Conservation (phyloP, 2,329 filamentous ascomycete species). For the Colletotrichum neosansevieriae region DNA sequence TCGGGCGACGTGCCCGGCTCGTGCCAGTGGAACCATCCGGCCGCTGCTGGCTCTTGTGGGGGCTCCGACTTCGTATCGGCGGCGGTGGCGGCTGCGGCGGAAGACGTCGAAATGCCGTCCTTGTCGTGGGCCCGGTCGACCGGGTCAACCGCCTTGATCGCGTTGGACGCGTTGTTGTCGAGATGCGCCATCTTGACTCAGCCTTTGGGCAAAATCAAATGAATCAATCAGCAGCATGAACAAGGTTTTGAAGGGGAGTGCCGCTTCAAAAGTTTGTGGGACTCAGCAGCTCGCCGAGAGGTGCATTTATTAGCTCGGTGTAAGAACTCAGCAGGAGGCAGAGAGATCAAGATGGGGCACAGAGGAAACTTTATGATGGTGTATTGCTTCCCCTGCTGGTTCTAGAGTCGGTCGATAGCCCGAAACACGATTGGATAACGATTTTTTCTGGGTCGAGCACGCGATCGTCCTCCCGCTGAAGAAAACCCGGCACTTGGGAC, state of each 20-base stretch:
- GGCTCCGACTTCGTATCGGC: conserved; percentile 31
- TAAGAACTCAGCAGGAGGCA: background rate
- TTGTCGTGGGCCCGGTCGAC: conserved; percentile 21
- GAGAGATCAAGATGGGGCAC: conserved; percentile 17
- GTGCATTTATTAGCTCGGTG: conserved; percentile 4
- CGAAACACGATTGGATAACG: conserved; percentile 26
- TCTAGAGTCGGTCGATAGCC: conserved; percentile 8
- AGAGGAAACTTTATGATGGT: conserved; percentile 21
- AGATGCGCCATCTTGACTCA: conserved; percentile 22
- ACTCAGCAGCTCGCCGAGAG: background rate
- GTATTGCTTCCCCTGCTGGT: background rate
- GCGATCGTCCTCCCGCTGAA: conserved; percentile 23
- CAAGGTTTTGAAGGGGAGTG: background rate
- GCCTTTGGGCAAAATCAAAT: background rate
- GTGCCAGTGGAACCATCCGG: conserved; percentile 56
- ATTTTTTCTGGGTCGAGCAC: conserved; percentile 38
- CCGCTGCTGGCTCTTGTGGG: conserved; percentile 32
- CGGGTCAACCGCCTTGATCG: conserved; percentile 10
- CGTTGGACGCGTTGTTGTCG: conserved; percentile 25
- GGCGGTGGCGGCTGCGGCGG: conserved; percentile 4
- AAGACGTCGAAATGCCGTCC: conserved; percentile 24
- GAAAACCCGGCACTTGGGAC: background rate
- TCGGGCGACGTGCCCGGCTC: conserved; percentile 53
- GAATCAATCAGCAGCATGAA: background rate
- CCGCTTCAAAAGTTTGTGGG: background rate